These are phyloP conservation scores for Avena sativa DNA, from an alignment of 176 grass and related monocot species.

Conservation along the genomic window DNA sequence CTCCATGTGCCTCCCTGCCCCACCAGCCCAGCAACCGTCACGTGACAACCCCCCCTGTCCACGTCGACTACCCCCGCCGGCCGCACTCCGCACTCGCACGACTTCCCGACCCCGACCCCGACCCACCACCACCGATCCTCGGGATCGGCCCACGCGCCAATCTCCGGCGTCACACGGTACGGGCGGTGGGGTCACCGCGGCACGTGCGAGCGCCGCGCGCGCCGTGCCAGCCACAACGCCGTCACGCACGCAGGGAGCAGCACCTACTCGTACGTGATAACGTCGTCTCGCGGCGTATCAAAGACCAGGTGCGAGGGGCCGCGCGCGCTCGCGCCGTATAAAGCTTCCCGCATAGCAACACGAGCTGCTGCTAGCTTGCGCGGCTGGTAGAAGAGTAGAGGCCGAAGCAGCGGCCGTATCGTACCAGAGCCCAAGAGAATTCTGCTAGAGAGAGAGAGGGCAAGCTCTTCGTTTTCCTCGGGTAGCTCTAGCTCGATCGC, in stretches of 20 bases:
- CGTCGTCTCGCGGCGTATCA: neutral
- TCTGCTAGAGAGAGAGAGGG: too few species aligned
- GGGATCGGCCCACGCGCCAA: conserved; percentile 32
- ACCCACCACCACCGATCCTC: neutral
- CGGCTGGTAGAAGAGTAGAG: too few species aligned
- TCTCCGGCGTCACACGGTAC: neutral
- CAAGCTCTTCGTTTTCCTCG: too few species aligned
- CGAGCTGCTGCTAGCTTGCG: neutral
- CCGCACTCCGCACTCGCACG: conserved; percentile 16
- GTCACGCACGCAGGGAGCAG: conserved; percentile 33
- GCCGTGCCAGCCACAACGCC: neutral
- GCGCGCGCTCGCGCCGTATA: conserved; percentile 44
- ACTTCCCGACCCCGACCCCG: neutral
- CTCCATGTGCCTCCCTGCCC: conserved; percentile 48
- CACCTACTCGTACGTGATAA: neutral
- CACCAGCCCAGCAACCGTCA: conserved; percentile 43
- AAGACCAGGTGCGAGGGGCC: neutral
- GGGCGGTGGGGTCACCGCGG: neutral
- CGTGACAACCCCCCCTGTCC: conserved; percentile 31
- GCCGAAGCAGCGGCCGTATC: too few species aligned
- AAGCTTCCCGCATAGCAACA: conserved; percentile 23
- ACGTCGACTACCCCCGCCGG: neutral
- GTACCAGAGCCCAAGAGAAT: too few species aligned
- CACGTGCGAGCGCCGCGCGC: conserved; percentile 45
- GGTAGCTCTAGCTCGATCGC: too few species aligned